Conservation (phyloP, 306 rosid species). For the Corylus avellana region DNA sequence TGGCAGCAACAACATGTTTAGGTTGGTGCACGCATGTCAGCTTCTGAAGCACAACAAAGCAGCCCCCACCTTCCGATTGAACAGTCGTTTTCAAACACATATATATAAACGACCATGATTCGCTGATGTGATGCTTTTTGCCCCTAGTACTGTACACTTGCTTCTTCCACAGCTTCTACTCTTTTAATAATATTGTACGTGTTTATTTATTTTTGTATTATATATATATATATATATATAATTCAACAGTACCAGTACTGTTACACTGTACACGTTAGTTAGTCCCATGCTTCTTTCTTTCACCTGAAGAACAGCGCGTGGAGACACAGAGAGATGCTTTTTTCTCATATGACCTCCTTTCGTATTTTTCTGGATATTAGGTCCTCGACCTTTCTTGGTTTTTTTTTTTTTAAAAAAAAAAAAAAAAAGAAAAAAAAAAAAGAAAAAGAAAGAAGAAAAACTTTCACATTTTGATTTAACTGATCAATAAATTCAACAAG, state of each 20-base stretch:
- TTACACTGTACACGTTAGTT: not conserved
- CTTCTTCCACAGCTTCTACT: not conserved
- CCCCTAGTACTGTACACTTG: too few species aligned
- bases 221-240: too few species aligned
- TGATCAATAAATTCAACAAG: too few species aligned
- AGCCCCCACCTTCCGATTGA: constrained; percentile 10
- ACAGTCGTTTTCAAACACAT: constrained; percentile 36
- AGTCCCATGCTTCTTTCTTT: not conserved
- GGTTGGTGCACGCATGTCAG: constrained; percentile 30
- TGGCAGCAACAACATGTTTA: too few species aligned
- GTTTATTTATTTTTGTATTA: not conserved
- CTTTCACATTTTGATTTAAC: too few species aligned
- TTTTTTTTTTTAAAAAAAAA: too few species aligned
- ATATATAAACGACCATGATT: constrained; percentile 26
- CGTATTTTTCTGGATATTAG: not conserved
- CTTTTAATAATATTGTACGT: not conserved
- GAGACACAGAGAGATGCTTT: not conserved
- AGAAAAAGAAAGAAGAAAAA: too few species aligned
- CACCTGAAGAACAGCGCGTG: not conserved
- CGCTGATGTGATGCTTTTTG: constrained; percentile 32
- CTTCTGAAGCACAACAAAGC: not conserved
- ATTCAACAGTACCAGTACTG: too few species aligned
- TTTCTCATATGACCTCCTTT: not conserved
- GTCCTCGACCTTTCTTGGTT: too few species aligned
- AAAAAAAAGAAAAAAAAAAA: too few species aligned